Conservation (phyloP, 768 basidiomycete species). For the Gymnopilus junonius region DNA sequence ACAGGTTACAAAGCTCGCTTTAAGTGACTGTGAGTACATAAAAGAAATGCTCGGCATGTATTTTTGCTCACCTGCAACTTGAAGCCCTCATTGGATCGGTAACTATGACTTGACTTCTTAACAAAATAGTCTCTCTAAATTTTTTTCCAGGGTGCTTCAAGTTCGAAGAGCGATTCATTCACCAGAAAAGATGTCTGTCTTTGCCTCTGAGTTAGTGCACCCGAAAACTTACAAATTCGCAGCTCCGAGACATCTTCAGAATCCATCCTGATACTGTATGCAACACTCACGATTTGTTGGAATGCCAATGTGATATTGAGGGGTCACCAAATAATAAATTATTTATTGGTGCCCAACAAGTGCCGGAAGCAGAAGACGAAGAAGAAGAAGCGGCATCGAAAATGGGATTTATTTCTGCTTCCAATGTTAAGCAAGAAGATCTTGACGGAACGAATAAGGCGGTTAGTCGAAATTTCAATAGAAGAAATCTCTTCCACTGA, state of each 20-base stretch:
- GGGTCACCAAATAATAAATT: conserved; percentile 12
- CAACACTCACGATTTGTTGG: conserved; percentile 92
- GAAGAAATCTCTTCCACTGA: conserved; percentile 9
- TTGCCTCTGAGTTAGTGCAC: neutral
- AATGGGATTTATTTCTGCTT: conserved; percentile 67
- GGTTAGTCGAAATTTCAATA: conserved; percentile 38
- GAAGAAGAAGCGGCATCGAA: conserved; percentile 30
- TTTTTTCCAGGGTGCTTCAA: conserved; percentile 33
- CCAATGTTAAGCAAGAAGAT: conserved; percentile 54
- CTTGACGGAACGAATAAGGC: conserved; percentile 53
- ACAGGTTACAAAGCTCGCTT: conserved; percentile 91
- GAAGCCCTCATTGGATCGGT: conserved; percentile 78
- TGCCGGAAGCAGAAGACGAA: conserved; percentile 16
- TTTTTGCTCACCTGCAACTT: neutral
- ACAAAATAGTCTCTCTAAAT: neutral
- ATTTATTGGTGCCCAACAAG: neutral
- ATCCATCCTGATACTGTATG: conserved; percentile 78
- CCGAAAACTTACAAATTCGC: conserved; percentile 8
- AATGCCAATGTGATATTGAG: conserved; percentile 66
- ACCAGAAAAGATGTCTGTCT: conserved; percentile 77
- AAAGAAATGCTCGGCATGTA: neutral
- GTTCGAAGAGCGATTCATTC: conserved; percentile 83
- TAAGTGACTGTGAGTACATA: conserved; percentile 73
- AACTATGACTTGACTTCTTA: conserved; percentile 10
- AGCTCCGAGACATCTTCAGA: conserved; percentile 95